A percentile compares a stretch with the other conserved stretches of the same genome.
Conservation (phyloP, 257 asterid genomes). For the Verbena officinalis region DNA sequence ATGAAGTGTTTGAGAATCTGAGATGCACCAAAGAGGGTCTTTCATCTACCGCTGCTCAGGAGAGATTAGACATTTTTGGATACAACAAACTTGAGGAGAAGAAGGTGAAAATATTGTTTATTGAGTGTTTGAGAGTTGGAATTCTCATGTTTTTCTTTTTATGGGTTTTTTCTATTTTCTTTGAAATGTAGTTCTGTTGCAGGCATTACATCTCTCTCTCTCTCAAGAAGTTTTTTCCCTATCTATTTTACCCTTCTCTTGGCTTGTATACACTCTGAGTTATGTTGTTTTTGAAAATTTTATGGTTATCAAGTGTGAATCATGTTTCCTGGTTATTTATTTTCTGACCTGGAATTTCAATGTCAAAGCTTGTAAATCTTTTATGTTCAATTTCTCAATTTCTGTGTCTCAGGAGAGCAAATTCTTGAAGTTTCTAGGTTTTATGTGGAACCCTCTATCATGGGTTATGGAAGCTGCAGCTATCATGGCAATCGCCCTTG, state of each 20-base stretch:
- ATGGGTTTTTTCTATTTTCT: slow-evolving; percentile 5
- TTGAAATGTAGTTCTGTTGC: slow-evolving; percentile 19
- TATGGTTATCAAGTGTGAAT: not conserved
- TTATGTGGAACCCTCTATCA: slow-evolving; percentile 53
- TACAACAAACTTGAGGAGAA: slow-evolving; percentile 70
- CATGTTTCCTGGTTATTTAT: slow-evolving; percentile 1
- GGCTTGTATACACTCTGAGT: not conserved
- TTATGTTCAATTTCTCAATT: not conserved
- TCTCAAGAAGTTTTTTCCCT: no score
- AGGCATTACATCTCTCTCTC: not conserved
- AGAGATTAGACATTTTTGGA: slow-evolving; percentile 61
- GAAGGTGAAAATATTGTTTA: slow-evolving; percentile 44
- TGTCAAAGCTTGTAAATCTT: not conserved
- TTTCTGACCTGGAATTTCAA: slow-evolving; percentile 5
- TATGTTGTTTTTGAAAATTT: not conserved
- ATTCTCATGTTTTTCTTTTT: not conserved
- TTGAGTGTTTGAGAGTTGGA: not conserved
- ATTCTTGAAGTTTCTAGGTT: slow-evolving; percentile 25
- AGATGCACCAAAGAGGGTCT: slow-evolving; percentile 68
- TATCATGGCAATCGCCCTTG: slow-evolving; percentile 26
- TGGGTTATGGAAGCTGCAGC: slow-evolving; percentile 54
- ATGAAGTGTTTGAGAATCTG: slow-evolving; percentile 59
- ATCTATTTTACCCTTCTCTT: not conserved
- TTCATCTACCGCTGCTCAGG: slow-evolving; percentile 48
- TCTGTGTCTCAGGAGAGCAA: slow-evolving; percentile 30